Conservation (phyloP, 192 early-diverging fungal species). For the Jimgerdemannia lactiflua region DNA sequence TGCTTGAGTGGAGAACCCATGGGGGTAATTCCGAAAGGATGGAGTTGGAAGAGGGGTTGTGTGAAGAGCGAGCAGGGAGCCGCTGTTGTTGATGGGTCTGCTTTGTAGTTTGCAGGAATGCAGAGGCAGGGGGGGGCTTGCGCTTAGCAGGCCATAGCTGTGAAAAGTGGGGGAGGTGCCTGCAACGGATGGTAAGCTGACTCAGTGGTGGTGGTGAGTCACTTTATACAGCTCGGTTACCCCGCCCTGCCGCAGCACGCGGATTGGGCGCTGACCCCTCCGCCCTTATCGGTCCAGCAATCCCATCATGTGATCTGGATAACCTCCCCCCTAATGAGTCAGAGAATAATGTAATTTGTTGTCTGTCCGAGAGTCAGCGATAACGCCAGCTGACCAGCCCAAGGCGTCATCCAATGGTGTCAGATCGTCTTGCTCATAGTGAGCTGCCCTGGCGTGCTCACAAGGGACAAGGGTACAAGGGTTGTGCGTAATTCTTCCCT, state of each 20-base stretch:
- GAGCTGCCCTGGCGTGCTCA: too few species aligned
- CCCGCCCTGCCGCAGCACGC: too few species aligned
- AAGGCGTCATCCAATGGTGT: background rate
- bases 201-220: background rate
- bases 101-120: background rate
- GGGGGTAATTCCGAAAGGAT: background rate
- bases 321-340: background rate
- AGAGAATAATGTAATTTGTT: background rate
- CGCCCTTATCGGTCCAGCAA: too few species aligned
- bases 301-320: background rate
- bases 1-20: background rate
- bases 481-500: too few species aligned
- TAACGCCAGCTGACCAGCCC: background rate
- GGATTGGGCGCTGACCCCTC: too few species aligned
- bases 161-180: background rate
- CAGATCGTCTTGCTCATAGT: background rate
- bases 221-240: background rate
- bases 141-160: background rate
- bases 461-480: too few species aligned
- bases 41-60: background rate
- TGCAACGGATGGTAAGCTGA: background rate
- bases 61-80: background rate
- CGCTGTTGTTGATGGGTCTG: background rate
- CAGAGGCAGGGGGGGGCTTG: background rate
- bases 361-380: background rate